Conservation (phyloP, 2,329 filamentous ascomycete genomes). For the Drechslerella coelobrocha region DNA sequence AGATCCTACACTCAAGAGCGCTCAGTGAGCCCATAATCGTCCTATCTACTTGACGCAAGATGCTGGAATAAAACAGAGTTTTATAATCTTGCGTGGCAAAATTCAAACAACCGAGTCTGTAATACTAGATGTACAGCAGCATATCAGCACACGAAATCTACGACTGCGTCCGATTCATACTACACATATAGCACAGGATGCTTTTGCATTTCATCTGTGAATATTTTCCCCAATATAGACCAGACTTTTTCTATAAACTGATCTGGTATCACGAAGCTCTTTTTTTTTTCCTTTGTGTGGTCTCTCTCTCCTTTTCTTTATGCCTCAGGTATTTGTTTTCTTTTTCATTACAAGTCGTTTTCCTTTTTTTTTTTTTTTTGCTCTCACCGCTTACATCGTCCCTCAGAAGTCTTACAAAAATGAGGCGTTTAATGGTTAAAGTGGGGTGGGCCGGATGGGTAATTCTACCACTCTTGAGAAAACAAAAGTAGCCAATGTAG, state of each 20-base stretch:
- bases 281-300: too few species aligned
- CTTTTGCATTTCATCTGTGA: constrained; percentile 39
- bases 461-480: neutral
- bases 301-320: too few species aligned
- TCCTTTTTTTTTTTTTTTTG: neutral
- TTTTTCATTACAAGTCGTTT: neutral
- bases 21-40: constrained; percentile 22
- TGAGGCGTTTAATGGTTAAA: constrained; percentile 1
- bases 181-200: constrained; percentile 42
- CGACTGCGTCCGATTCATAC: constrained; percentile 17
- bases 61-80: constrained; percentile 29
- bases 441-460: neutral
- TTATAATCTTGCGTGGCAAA: constrained; percentile 6
- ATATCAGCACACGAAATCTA: constrained; percentile 1
- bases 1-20: constrained; percentile 8
- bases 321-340: constrained; percentile 2
- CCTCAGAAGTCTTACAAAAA: neutral
- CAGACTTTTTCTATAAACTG: constrained; percentile 12
- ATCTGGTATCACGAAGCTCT: constrained; percentile 2
- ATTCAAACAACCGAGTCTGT: neutral
- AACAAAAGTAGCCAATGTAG: neutral
- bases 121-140: constrained; percentile 14
- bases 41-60: constrained; percentile 13
- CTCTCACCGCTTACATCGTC: neutral
- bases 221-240: constrained; percentile 37